Conservation (phyloP, 768 basidiomycete species). For the Amanita muscaria region DNA sequence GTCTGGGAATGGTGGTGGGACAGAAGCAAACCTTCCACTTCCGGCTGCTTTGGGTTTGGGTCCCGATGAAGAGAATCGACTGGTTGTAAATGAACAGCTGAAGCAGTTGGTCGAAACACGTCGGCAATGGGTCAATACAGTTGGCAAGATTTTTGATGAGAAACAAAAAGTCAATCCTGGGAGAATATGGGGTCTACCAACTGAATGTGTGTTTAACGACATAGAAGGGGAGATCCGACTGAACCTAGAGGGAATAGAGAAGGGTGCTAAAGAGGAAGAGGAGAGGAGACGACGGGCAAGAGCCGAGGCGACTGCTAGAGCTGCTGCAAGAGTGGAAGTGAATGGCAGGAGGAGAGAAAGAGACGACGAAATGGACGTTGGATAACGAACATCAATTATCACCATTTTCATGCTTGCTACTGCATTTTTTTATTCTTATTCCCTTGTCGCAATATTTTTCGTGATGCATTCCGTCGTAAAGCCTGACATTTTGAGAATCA, state of each 20-base stretch:
- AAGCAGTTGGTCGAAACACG: constrained; percentile 68
- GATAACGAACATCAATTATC: constrained; percentile 26
- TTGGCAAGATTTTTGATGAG: constrained; percentile 69
- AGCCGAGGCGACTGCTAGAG: neutral
- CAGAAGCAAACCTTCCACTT: constrained; percentile 27
- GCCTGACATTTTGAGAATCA: neutral
- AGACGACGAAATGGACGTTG: constrained; percentile 63
- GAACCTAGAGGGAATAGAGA: constrained; percentile 12
- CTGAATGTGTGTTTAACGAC: constrained; percentile 66
- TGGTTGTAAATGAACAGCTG: constrained; percentile 61
- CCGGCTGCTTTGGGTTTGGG: constrained; percentile 62
- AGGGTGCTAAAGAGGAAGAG: neutral
- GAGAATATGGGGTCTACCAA: constrained; percentile 70
- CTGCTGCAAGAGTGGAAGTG: constrained; percentile 9
- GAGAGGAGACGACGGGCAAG: neutral
- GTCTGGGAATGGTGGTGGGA: constrained; percentile 19
- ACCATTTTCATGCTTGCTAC: too few relatives aligned
- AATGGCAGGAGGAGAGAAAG: constrained; percentile 41
- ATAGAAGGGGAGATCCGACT: constrained; percentile 54
- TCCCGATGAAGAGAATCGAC: constrained; percentile 54
- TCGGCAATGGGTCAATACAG: constrained; percentile 65
- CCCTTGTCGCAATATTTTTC: neutral
- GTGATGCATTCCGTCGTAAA: neutral
- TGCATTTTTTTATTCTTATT: neutral
- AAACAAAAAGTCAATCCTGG: constrained; percentile 61